Evolutionary conservation across 73 alveolate genomes (phyloP).

Genomic region (Durusdinium trenchii): DNA sequence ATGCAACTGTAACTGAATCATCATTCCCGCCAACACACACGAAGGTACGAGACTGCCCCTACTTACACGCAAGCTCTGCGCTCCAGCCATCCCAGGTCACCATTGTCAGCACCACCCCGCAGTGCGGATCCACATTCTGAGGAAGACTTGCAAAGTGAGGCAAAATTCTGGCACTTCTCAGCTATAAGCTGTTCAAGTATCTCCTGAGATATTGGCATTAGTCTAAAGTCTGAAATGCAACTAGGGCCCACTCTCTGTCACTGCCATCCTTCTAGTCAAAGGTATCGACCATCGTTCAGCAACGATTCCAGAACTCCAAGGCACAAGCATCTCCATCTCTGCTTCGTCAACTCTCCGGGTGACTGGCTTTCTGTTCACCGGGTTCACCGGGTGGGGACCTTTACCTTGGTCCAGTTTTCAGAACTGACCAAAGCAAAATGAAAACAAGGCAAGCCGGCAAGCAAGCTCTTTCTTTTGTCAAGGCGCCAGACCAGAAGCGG

Average conservation of each 20-base stretch:
- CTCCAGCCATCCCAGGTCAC: conserved; percentile 95
- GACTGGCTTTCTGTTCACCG: conserved; percentile 43
- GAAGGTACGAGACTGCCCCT: neutral
- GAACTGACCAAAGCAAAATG: neutral
- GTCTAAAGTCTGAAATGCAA: neutral
- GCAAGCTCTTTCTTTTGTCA: neutral
- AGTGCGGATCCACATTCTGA: conserved; percentile 80
- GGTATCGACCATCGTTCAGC: neutral
- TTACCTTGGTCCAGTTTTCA: neutral
- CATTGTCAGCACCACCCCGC: conserved; percentile 87
- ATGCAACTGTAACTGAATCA: no score
- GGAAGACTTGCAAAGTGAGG: conserved; percentile 26
- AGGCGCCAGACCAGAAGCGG: conserved; percentile 76
- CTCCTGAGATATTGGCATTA: neutral
- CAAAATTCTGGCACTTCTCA: conserved; percentile 56
- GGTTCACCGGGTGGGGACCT: conserved; percentile 83
- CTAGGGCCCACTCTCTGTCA: neutral
- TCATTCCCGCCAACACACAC: neutral
- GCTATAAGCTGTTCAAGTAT: conserved; percentile 53
- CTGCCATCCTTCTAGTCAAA: no score
- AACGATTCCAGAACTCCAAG: neutral
- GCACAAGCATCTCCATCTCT: conserved; percentile 74
- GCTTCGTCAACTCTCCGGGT: conserved; percentile 66
- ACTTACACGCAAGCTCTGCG: neutral
- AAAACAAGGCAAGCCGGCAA: neutral